Base-by-base conservation (phyloP, 352 stramenopile species). In the Phytophthora sp. region DNA sequence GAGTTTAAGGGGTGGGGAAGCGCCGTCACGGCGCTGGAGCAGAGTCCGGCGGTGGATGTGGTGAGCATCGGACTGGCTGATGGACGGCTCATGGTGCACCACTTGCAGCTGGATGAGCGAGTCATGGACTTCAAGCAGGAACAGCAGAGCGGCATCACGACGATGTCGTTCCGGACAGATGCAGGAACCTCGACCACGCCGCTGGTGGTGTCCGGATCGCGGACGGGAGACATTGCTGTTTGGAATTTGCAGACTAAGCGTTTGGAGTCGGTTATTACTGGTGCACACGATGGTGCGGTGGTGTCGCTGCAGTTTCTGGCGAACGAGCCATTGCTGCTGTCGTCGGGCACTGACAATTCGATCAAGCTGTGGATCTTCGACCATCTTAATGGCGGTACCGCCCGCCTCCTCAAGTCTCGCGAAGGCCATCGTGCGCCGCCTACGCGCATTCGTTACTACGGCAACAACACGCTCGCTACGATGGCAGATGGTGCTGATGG, bases 361-460 rank as follows among this genome's bases (percentile, higher is more conserved):
- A 84, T 98, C 55, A 96, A 97, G 60, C 77, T 97, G 65, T 98
- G 92, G 94, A 96, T 98, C 44, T 98, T 98, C 31, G 94, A 98
- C 72, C 74, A 91, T 24, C 58, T 95, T 7, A 89, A 96, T 32
- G 80, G 79, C 21, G 72, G 80, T 21, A 87, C 73, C 7, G 86
- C 89, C 20, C 88, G 92, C 15, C 69, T 98, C n/a, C 82, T 98
- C 28, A 95, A 95, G 69, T 96, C 79, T 17, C 83, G 91, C 17
- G 77, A 95, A 32, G 91, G 90, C 30, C 92, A 98, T 71, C 81
- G 74, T 45, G 88, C 85, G 11, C 91, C 92, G 10, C 89, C 91
- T 8, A 93, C 82, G 21, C 77, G 75, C 13, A 95, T 97, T 56
- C 87, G 87, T 6, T 98, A 97, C 82, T 97, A 97, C 43, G 91